Conservation (phyloP, 192 early-diverging fungal genomes). For the Coemansia sp. region DNA sequence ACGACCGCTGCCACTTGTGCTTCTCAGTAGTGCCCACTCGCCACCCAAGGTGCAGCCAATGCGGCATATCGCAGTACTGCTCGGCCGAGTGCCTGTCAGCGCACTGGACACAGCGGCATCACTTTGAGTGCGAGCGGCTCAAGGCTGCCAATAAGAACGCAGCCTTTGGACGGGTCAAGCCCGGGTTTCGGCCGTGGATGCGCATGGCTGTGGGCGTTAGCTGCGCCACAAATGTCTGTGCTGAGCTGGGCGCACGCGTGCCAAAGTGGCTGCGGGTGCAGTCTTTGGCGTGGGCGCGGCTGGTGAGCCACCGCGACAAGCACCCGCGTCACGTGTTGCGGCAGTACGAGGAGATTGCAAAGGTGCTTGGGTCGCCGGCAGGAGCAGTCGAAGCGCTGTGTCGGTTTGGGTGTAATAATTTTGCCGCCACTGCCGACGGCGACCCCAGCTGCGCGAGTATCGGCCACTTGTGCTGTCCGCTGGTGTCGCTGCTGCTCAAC, state of each 20-base stretch:
- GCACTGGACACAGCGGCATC: constrained; percentile 43
- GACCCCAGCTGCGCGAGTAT: constrained; percentile 15
- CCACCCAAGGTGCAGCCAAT: constrained; percentile 48
- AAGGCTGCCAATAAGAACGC: background rate
- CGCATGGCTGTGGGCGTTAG: constrained; percentile 41
- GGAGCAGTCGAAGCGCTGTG: constrained; percentile 27
- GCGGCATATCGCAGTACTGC: constrained; percentile 40
- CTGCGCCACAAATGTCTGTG: background rate
- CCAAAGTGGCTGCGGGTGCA: constrained; percentile 40
- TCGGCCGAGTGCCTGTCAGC: constrained; percentile 20
- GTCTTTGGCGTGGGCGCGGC: constrained; percentile 27
- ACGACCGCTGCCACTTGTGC: constrained; percentile 32
- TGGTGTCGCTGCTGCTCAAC: constrained; percentile 49
- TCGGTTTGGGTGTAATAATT: constrained; percentile 21
- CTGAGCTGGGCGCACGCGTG: background rate
- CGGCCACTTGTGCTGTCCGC: constrained; percentile 46
- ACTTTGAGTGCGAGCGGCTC: constrained; percentile 26
- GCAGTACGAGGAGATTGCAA: constrained; percentile 43
- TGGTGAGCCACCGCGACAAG: constrained; percentile 32
- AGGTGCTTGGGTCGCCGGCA: constrained; percentile 1
- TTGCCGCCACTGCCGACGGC: constrained; percentile 42
- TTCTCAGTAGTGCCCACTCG: constrained; percentile 30
- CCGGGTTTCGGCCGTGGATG: constrained; percentile 25
- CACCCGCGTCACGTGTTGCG: constrained; percentile 38
- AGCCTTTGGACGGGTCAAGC: constrained; percentile 26